Evolutionary conservation across 1,284 basidiomycete species (phyloP).

Genomic region (Ceratobasidium sp.): DNA sequence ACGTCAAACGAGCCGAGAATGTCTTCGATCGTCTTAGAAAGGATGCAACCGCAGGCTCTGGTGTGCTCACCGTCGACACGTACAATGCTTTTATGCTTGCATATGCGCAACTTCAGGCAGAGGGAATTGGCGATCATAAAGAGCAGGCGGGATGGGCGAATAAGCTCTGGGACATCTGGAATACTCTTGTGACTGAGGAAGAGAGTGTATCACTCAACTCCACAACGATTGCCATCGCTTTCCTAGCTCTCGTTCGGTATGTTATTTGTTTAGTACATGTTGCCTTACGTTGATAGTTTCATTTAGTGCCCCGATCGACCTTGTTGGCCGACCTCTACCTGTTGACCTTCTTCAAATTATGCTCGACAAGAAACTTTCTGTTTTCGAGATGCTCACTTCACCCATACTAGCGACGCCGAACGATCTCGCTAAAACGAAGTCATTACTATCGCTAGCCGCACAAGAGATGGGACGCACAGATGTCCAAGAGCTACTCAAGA

Average conservation of each 20-base stretch:
- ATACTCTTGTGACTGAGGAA: slow-evolving; percentile 66
- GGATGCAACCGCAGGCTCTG: slow-evolving; percentile 54
- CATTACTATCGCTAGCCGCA: slow-evolving; percentile 71
- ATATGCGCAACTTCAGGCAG: slow-evolving; percentile 71
- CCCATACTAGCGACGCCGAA: slow-evolving; percentile 66
- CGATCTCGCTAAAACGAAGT: slow-evolving; percentile 62
- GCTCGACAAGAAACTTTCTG: slow-evolving; percentile 65
- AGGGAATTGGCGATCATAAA: slow-evolving; percentile 56
- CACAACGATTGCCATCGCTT: slow-evolving; percentile 76
- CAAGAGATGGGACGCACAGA: slow-evolving; percentile 67
- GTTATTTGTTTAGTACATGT: slow-evolving; percentile 48
- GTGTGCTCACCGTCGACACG: slow-evolving; percentile 61
- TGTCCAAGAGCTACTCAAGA: slow-evolving; percentile 70
- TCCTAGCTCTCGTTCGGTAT: slow-evolving; percentile 70
- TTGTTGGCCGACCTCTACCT: slow-evolving; percentile 34
- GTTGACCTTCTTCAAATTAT: slow-evolving; percentile 65
- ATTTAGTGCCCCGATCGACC: slow-evolving; percentile 33
- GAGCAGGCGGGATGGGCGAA: slow-evolving; percentile 67
- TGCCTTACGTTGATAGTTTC: neutral
- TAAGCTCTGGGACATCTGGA: slow-evolving; percentile 71
- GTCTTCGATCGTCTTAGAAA: slow-evolving; percentile 74
- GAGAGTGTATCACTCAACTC: slow-evolving; percentile 69
- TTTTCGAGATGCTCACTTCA: slow-evolving; percentile 71
- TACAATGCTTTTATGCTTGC: slow-evolving; percentile 73
- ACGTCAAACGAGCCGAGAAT: slow-evolving; percentile 76